Base-by-base conservation (phyloP, 441 rosid genomes). In the Pelargonium citronellum region DNA sequence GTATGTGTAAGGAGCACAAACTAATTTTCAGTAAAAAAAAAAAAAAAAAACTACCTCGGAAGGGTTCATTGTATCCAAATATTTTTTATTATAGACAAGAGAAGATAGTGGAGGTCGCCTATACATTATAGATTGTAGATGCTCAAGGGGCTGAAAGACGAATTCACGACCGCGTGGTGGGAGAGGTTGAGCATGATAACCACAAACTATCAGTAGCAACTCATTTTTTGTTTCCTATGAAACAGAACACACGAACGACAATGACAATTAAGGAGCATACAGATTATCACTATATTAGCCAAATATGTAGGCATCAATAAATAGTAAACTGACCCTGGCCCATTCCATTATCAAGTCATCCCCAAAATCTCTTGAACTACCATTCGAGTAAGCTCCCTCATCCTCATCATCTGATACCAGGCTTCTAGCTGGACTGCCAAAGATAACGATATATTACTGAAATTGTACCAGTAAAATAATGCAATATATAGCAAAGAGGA, bases 371-470 rank as follows among this genome's bases (percentile, higher is more conserved):
- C 74, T 89, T 74, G 82, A 90, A 63, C 73, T 57, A 2, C 62
- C 11, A 77, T 80, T 85, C 0, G 90, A 15, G 74, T 86, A 83
- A 43, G 81, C 69, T 43, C 83, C 87, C 19, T 91, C 90, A 34
- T 86, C 90, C 57, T 83, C 87, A 67, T 90, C 98, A 69, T 89
- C 95, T 16, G 89, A 87, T 69, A 71, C 74, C 71, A 81, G 73
- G 80, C 91, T 90, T 88, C 84, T 89, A 83, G 81, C 92, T 89
- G 98, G 86, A 85, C 99, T 95, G 99, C 91, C 96, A 87, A 83
- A 82, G 78, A 83, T 75, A 83, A 81, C 47, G 74, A 73, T 64
- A 75, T 69, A 81, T 82, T 69, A 39, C 43, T 39, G 43, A 39
- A 39, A 39, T 7, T 39, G 43, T 57, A 57, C 17, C 22, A 53